Percentiles rank a stretch among this genome's conserved stretches.
Conservation (phyloP, 2,329 filamentous ascomycete species). For the Aureobasidium uvarum region DNA sequence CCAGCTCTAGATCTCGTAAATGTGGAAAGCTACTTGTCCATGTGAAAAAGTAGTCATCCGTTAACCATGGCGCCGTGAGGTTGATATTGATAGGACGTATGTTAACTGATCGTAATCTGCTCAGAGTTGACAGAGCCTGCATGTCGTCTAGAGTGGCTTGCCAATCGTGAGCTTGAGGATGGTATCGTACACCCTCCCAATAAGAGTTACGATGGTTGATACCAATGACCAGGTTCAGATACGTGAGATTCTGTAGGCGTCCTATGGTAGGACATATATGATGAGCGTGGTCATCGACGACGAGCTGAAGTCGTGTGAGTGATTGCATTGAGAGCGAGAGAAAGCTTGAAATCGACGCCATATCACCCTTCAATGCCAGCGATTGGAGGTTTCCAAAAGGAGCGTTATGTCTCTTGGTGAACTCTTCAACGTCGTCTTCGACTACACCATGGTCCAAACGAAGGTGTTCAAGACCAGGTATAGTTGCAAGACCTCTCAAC, state of each 20-base stretch:
- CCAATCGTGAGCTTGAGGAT: neutral
- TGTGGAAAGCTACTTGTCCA: neutral
- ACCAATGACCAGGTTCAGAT: neutral
- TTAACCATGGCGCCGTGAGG: neutral
- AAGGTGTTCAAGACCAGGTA: neutral
- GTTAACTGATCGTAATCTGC: neutral
- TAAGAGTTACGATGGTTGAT: neutral
- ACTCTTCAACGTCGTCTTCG: neutral
- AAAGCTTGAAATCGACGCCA: neutral
- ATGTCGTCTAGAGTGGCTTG: neutral
- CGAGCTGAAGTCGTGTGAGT: neutral
- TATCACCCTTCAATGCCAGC: neutral
- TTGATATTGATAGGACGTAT: neutral
- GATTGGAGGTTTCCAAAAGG: neutral
- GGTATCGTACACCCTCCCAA: neutral
- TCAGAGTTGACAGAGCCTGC: neutral
- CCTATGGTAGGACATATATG: neutral
- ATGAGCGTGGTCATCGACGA: neutral
- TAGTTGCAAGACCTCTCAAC: neutral
- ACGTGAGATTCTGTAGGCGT: neutral
- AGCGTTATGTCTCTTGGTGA: neutral
- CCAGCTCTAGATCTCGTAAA: neutral
- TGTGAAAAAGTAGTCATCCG: neutral
- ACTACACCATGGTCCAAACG: neutral
- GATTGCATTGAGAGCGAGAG: neutral